Evolutionary conservation across 164 flowering plant genomes (phyloP), one percentile per base, ranked within the genome.

Genomic region (Echeveria elegans): DNA sequence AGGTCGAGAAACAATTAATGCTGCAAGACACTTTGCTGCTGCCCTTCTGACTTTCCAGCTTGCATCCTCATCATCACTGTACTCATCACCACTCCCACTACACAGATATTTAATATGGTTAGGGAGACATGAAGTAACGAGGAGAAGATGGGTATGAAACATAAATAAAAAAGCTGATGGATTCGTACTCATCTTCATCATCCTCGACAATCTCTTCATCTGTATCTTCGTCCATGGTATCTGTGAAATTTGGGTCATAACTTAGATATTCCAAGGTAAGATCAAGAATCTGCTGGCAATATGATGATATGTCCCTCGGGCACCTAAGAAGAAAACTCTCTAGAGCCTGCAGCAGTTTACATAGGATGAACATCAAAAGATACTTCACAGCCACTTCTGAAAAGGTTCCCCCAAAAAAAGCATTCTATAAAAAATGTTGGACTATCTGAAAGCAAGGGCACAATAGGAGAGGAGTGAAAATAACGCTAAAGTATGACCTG

Each of bases 31-130:
- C 74, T 95, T 95, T 37, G 99, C 97, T 26, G 97, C 90, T 62
- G 99, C 99, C 77, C 99, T 84, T 76, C 99, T 78, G 67, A 95
- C 99, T 74, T 95, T 95, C 99, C 99, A 95, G 77, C 99, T 92
- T 65, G 74, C 81, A 81, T 95, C 99, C 73, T 95, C 99, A 77
- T 95, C 99, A 79, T 92, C 99, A 40, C 94, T 90, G 78, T 95
- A 95, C 74, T 95, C 99, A 79, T 87, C 78, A 36, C 88, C 96
- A 79, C 97, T 92, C 74, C 85, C 99, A 72, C 99, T 95, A 66
- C 73, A 84, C 70, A 9, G 43, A 28, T 62, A 37, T 23, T 12
- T 48, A 50, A 26, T 34, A 14, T 3, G 45, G 16, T 34, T 11
- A 18, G 34, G n/a, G n/a, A 30, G 30, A 66, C 28, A 50, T 31